These are phyloP conservation scores for Stachybotrys elegans DNA, from an alignment of 2,329 filamentous ascomycete species.

Conservation along the genomic window DNA sequence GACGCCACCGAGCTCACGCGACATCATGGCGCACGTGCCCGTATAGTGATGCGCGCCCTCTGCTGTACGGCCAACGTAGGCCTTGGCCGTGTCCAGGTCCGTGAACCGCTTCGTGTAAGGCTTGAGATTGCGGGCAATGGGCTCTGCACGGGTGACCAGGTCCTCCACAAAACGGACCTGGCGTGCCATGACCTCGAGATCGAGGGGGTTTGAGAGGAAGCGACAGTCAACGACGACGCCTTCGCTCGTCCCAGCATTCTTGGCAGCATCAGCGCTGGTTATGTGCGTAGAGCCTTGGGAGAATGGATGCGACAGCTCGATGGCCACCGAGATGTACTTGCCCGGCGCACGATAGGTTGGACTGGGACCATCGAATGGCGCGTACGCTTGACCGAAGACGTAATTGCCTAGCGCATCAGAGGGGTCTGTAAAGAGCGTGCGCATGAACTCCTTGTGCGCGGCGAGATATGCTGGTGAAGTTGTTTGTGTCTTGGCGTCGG, in stretches of 20 bases:
- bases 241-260: constrained; percentile 33
- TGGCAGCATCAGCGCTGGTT: constrained; percentile 29
- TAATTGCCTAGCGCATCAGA: not conserved
- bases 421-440: not conserved
- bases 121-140: constrained; percentile 29
- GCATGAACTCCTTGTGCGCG: not conserved
- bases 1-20: constrained; percentile 6
- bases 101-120: constrained; percentile 14
- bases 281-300: constrained; percentile 57
- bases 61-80: not conserved
- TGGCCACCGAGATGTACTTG: constrained; percentile 45
- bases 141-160: constrained; percentile 30
- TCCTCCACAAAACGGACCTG: constrained; percentile 35
- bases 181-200: constrained; percentile 45
- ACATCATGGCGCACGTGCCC: constrained; percentile 10
- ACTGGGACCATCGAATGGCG: not conserved
- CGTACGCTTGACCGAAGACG: not conserved
- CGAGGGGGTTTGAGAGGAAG: constrained; percentile 50
- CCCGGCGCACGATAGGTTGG: not conserved
- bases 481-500: not conserved
- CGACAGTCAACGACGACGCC: constrained; percentile 38
- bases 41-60: constrained; percentile 3
- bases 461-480: not conserved
- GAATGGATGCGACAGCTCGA: constrained; percentile 55
- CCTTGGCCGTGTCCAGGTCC: constrained; percentile 1